Conservation (phyloP, 2,329 filamentous ascomycete genomes). For the Cylindrodendrum hubeiense region DNA sequence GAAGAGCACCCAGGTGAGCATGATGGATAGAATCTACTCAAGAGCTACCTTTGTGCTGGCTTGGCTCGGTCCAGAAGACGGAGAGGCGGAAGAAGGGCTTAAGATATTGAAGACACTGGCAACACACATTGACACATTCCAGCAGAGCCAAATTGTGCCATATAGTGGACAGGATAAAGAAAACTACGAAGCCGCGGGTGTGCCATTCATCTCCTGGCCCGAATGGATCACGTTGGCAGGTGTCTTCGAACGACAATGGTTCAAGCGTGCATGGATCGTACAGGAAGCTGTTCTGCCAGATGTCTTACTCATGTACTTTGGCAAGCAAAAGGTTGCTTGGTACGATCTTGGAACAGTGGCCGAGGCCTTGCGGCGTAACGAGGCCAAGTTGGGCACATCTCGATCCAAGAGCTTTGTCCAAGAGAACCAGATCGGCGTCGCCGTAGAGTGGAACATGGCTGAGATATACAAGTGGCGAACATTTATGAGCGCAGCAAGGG, state of each 20-base stretch:
- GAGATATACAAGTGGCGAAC: constrained; percentile 40
- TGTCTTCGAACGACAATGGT: constrained; percentile 45
- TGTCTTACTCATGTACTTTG: constrained; percentile 41
- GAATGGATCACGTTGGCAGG: constrained; percentile 38
- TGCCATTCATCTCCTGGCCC: constrained; percentile 32
- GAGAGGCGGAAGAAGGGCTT: constrained; percentile 29
- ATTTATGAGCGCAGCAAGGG: constrained; percentile 17
- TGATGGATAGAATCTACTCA: constrained; percentile 47
- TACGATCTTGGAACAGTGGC: constrained; percentile 35
- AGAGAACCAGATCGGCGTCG: constrained; percentile 30
- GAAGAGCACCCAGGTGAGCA: constrained; percentile 43
- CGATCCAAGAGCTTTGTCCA: constrained; percentile 33
- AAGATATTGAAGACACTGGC: constrained; percentile 26
- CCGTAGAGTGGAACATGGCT: constrained; percentile 43
- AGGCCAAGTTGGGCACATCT: constrained; percentile 31
- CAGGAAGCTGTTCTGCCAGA: constrained; percentile 43
- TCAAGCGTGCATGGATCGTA: constrained; percentile 45
- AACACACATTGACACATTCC: constrained; percentile 25
- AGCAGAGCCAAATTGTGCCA: constrained; percentile 37
- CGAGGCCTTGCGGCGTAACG: constrained; percentile 31
- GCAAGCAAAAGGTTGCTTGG: constrained; percentile 30
- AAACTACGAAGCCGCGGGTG: constrained; percentile 30
- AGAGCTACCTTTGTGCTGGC: constrained; percentile 39
- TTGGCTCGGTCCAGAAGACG: constrained; percentile 43
- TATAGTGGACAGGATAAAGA: constrained; percentile 35